Evolutionary conservation across 352 stramenopile genomes (phyloP), one percentile per base, ranked within the genome.

Genomic region (Globisporangium yorkense): DNA sequence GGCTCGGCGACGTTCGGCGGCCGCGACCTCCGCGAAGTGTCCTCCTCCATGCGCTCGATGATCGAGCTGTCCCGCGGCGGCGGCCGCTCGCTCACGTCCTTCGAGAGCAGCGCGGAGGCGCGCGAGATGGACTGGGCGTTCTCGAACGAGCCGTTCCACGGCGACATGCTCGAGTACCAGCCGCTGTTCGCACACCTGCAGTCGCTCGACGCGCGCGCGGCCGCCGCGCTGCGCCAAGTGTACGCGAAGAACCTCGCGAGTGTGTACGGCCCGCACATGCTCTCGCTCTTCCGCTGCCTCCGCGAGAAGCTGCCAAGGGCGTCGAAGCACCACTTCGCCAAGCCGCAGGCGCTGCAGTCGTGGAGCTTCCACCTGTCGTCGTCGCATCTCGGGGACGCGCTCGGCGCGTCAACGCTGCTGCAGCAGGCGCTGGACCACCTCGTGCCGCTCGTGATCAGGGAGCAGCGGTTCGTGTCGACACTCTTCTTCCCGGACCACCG

Each of bases 381-480:
- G 12, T 88, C 83, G 27, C 75, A 78, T 13, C 51, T 83, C 1
- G 63, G 68, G 0, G 79, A 88, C 16, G 75, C 70, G 7, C 65
- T 88, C 20, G 78, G 75, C 2, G 77, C 80, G 7, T 68, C 77
- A 0, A 63, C 75, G n/a, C 50, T 92, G 18, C 63, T 92, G 57
- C 77, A 87, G 56, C 81, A 89, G 63, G 77, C 77, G 24, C 59
- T 92, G 1, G 77, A 89, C 16, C 81, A 89, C 51, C 40, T 92
- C 13, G 74, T 81, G 9, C 79, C 81, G 16, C 56, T 92, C 9
- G 61, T 88, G 7, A 57, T 73, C 3, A 70, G 59, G 2, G 81
- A 92, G 49, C 79, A 88, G 49, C 61, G 55, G 16, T 56, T 83
- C 5, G 43, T 88, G 0, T 48, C 58, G 27, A 65, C 67, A 40